Conservation (phyloP, 2,329 filamentous ascomycete species). For the Diaporthe sp. region DNA sequence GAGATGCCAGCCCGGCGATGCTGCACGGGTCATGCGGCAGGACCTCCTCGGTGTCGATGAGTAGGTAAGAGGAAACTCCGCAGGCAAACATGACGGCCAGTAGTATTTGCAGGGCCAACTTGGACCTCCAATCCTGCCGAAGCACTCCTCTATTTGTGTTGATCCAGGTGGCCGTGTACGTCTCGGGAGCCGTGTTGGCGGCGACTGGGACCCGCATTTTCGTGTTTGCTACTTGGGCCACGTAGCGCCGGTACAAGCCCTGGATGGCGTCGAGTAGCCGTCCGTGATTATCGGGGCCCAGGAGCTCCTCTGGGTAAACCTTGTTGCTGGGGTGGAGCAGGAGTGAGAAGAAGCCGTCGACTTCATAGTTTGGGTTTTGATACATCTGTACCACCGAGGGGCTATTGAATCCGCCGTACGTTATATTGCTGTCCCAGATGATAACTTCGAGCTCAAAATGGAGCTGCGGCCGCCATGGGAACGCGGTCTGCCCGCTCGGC, state of each 20-base stretch:
- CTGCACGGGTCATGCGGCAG: conserved; percentile 13
- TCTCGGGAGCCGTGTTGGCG: background rate
- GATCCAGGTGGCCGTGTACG: background rate
- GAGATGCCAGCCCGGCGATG: conserved; percentile 8
- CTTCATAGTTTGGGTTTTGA: background rate
- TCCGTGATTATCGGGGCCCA: background rate
- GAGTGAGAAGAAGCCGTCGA: conserved; percentile 6
- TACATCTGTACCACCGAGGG: background rate
- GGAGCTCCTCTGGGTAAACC: background rate
- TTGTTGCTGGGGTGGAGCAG: background rate
- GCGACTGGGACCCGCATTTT: background rate
- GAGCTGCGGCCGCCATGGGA: conserved; percentile 7
- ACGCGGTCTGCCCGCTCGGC: background rate
- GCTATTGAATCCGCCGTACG: background rate
- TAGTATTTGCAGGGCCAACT: background rate
- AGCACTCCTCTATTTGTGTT: background rate
- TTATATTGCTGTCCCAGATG: background rate
- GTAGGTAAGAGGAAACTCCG: background rate
- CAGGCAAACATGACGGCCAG: conserved; percentile 6
- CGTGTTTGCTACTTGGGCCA: background rate
- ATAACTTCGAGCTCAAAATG: background rate
- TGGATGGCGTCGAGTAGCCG: background rate
- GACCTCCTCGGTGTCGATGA: background rate
- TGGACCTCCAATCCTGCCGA: background rate
- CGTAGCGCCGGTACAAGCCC: background rate